phyloP scores from a whole-genome alignment of 768 basidiomycete species.

The Polyporus arcularius region DNA sequence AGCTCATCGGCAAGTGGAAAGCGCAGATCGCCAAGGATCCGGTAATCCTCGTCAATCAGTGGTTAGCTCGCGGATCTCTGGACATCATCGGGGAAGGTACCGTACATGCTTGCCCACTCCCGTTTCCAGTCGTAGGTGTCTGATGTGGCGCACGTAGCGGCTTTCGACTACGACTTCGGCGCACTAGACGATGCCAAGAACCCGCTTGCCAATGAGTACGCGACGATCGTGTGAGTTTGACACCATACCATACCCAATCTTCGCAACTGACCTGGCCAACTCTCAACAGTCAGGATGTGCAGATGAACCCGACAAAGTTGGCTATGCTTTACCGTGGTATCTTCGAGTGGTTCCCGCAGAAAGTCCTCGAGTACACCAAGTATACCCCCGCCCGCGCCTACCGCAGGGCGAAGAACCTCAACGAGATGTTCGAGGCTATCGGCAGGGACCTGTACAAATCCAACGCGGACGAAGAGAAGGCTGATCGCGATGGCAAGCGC shows the following conservation, averaged over 20 bases:
- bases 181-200: conserved; percentile 13
- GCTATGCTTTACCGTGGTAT: conserved; percentile 15
- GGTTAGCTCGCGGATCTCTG: conserved; percentile 22
- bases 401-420: conserved; percentile 6
- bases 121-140: no score
- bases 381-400: conserved; percentile 15
- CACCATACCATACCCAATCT: neutral
- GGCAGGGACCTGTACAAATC: conserved; percentile 5
- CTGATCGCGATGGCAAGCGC: neutral
- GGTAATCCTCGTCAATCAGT: conserved; percentile 12
- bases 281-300: conserved; percentile 4
- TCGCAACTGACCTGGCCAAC: neutral
- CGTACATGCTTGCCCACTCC: neutral
- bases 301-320: conserved; percentile 2
- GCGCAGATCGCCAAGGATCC: conserved; percentile 19
- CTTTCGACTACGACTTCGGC: conserved; percentile 23
- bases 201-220: conserved; percentile 15
- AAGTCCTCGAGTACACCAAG: conserved; percentile 7
- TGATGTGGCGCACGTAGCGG: conserved; percentile 8
- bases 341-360: conserved; percentile 21
- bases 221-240: conserved; percentile 17
- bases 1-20: no score
- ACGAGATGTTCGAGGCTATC: conserved; percentile 6
- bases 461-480: conserved; percentile 2
- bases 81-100: conserved; percentile 26